Conservation (phyloP, 2,329 filamentous ascomycete species). For the Pseudocercospora macadamiae region DNA sequence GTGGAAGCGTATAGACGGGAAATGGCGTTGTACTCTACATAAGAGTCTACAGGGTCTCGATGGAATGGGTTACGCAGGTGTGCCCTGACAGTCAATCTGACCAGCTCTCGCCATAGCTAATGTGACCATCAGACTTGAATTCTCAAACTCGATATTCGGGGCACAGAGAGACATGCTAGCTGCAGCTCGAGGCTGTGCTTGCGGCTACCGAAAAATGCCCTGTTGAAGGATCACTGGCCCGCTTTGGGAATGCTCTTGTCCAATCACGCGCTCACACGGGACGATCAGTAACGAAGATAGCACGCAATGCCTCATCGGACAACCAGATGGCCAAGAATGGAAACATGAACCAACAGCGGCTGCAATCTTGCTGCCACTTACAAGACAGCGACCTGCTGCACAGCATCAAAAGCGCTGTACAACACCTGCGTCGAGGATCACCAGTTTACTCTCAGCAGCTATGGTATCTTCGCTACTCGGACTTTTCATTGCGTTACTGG, state of each 20-base stretch:
- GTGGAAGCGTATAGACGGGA: conserved; percentile 8
- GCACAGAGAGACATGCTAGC: neutral
- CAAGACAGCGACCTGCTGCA: too few species aligned
- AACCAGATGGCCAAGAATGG: neutral
- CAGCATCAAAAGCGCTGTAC: too few species aligned
- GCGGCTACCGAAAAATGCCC: neutral
- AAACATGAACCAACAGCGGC: neutral
- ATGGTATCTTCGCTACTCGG: too few species aligned
- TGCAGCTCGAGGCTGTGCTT: neutral
- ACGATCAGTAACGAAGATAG: neutral
- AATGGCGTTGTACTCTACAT: conserved; percentile 6
- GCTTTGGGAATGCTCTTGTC: neutral
- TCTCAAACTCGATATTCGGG: neutral
- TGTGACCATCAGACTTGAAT: neutral
- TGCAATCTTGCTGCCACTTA: neutral
- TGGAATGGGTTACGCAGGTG: neutral
- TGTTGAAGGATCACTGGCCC: neutral
- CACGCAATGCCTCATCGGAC: neutral
- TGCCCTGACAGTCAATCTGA: neutral
- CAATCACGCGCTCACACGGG: neutral
- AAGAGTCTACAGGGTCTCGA: conserved; percentile 5
- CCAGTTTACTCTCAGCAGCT: too few species aligned
- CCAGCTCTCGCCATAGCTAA: neutral
- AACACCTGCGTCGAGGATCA: too few species aligned
- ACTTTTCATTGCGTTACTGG: too few species aligned